Percentiles rank a stretch among this genome's conserved stretches.
phyloP scores from a whole-genome alignment of 495 filamentous ascomycete genomes.

The Trichocladium uniseriatum region DNA sequence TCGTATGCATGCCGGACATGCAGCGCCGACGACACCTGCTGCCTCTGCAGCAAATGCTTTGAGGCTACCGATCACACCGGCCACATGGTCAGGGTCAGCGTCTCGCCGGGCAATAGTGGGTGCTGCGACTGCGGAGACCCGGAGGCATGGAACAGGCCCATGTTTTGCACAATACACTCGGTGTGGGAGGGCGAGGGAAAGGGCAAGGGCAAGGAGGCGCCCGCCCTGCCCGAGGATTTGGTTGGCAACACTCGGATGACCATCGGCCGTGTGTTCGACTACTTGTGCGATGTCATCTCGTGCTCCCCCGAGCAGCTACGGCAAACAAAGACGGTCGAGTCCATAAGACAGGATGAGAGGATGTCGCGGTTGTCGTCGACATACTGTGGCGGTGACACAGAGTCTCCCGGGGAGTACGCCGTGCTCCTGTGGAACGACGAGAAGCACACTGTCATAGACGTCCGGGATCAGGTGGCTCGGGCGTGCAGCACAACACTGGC shows the following conservation, averaged over 20 bases:
- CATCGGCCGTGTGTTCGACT: slow-evolving; percentile 76
- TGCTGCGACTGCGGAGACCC: slow-evolving; percentile 96
- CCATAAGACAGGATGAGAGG: slow-evolving; percentile 71
- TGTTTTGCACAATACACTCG: slow-evolving; percentile 91
- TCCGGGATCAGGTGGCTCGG: slow-evolving; percentile 76
- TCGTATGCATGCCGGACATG: slow-evolving; percentile 92
- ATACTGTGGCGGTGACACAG: slow-evolving; percentile 57
- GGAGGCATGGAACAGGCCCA: slow-evolving; percentile 81
- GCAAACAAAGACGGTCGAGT: slow-evolving; percentile 68
- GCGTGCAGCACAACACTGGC: slow-evolving; percentile 65
- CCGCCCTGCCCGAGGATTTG: slow-evolving; percentile 60
- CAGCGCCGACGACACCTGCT: slow-evolving; percentile 76
- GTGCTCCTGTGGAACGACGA: slow-evolving; percentile 97
- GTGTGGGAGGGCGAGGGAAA: slow-evolving; percentile 46
- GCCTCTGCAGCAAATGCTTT: slow-evolving; percentile 84
- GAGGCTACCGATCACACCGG: slow-evolving; percentile 91
- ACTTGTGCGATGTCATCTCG: slow-evolving; percentile 92
- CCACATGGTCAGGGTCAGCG: slow-evolving; percentile 76
- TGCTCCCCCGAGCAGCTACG: slow-evolving; percentile 94
- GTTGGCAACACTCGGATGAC: slow-evolving; percentile 69
- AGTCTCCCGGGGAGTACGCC: slow-evolving; percentile 58
- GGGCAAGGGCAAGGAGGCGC: slow-evolving; percentile 54
- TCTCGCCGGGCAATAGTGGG: slow-evolving; percentile 82
- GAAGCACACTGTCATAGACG: slow-evolving; percentile 93
- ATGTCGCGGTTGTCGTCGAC: slow-evolving; percentile 63